These are phyloP conservation scores for Yamadazyma dendronema DNA, from an alignment of 1,139 yeast species.

Conservation along the genomic window DNA sequence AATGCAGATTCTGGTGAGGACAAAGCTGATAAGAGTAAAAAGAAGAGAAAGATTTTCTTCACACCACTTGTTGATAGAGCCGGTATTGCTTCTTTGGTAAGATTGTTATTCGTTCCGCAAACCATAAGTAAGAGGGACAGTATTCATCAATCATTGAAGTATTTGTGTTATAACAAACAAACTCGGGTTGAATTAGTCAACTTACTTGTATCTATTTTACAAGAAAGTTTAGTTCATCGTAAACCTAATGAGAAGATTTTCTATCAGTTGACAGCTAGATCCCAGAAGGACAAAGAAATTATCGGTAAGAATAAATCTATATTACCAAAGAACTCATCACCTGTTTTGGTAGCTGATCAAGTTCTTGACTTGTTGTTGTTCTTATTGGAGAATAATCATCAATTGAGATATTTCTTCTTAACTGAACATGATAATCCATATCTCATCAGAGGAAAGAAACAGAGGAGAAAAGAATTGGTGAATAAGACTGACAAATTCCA, in stretches of 20 bases:
- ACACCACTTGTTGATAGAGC: constrained; percentile 72
- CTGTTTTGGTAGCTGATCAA: constrained; percentile 72
- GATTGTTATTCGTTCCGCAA: constrained; percentile 74
- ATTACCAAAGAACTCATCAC: constrained; percentile 64
- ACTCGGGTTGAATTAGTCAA: constrained; percentile 78
- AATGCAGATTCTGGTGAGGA: constrained; percentile 7
- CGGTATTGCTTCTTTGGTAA: constrained; percentile 72
- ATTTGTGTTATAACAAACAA: constrained; percentile 73
- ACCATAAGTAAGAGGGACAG: constrained; percentile 62
- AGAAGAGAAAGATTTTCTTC: constrained; percentile 35
- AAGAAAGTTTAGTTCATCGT: constrained; percentile 69
- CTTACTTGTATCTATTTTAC: constrained; percentile 62
- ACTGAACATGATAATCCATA: constrained; percentile 75
- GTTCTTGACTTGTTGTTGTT: constrained; percentile 73
- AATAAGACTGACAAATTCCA: constrained; percentile 55
- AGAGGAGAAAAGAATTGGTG: constrained; percentile 34
- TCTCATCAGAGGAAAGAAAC: constrained; percentile 41
- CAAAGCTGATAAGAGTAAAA: constrained; percentile 1
- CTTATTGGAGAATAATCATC: constrained; percentile 66
- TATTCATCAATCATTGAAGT: constrained; percentile 64
- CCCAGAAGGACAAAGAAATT: constrained; percentile 18
- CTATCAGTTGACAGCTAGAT: constrained; percentile 46
- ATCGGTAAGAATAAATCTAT: constrained; percentile 20
- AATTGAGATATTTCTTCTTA: constrained; percentile 71
- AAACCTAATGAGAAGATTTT: constrained; percentile 66